Conservation (phyloP, 148 eudicot species). For the Chenopodium berlandieri region DNA sequence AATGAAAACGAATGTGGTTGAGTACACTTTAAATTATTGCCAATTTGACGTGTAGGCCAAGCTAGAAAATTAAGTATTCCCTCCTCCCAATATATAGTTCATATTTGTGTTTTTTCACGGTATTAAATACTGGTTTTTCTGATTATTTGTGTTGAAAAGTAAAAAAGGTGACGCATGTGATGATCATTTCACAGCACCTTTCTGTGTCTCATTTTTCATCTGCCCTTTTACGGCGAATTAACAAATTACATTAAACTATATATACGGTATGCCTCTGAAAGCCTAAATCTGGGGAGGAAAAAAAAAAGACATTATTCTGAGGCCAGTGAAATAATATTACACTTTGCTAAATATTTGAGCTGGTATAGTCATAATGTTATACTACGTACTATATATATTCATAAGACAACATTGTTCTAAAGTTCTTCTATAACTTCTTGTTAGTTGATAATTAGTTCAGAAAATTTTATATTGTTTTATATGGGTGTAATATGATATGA, state of each 20-base stretch:
- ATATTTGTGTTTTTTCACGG: no score
- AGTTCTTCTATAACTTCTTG: background rate
- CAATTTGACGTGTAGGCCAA: background rate
- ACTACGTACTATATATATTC: no score
- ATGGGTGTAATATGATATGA: background rate
- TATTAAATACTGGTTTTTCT: background rate
- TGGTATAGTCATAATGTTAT: background rate
- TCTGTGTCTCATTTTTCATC: background rate
- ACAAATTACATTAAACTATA: no score
- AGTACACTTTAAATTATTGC: background rate
- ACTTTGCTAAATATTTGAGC: background rate
- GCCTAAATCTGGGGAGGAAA: no score
- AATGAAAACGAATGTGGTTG: no score
- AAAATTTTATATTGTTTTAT: no score
- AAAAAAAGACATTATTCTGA: no score
- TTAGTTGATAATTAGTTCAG: background rate
- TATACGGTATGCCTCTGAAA: background rate
- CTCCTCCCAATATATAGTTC: no score
- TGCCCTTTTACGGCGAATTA: background rate
- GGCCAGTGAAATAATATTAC: no score
- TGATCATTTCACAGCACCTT: background rate
- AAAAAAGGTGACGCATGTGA: slow-evolving; percentile 2
- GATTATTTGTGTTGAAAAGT: background rate
- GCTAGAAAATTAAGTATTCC: no score
- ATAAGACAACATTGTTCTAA: background rate